Conservation (phyloP, 1,284 basidiomycete genomes). For the Fomitiporia mediterranea region DNA sequence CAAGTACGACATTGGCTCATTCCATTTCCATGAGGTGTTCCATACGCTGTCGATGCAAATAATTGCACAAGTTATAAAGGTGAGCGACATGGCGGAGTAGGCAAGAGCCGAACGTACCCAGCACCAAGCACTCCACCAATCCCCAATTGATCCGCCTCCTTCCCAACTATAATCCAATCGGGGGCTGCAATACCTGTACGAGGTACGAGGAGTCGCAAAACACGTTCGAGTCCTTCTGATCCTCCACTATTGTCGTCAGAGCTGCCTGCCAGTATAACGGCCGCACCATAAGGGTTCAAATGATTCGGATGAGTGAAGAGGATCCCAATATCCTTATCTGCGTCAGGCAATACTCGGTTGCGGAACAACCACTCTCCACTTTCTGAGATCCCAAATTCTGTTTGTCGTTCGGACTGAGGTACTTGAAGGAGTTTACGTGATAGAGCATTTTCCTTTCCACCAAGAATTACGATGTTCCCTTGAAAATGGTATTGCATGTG, state of each 20-base stretch:
- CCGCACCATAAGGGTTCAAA: slow-evolving; percentile 30
- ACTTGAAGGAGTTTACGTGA: slow-evolving; percentile 11
- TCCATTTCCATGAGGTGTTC: slow-evolving; percentile 12
- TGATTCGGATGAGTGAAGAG: slow-evolving; percentile 72
- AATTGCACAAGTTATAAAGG: neutral
- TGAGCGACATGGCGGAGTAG: neutral
- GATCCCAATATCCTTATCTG: slow-evolving; percentile 38
- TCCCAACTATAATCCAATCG: slow-evolving; percentile 67
- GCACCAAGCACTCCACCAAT: slow-evolving; percentile 70
- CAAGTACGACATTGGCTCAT: slow-evolving; percentile 10
- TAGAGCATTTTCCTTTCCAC: slow-evolving; percentile 30
- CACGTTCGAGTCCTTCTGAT: slow-evolving; percentile 53
- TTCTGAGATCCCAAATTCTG: slow-evolving; percentile 10
- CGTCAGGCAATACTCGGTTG: neutral
- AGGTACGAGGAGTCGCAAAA: slow-evolving; percentile 68
- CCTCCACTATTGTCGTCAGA: slow-evolving; percentile 29
- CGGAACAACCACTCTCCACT: slow-evolving; percentile 3
- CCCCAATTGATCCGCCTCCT: slow-evolving; percentile 48
- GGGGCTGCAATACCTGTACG: slow-evolving; percentile 72
- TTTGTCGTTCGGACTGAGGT: neutral
- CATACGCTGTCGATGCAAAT: slow-evolving; percentile 14
- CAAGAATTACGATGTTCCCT: slow-evolving; percentile 49
- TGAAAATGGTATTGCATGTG: slow-evolving; percentile 22
- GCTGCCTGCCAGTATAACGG: slow-evolving; percentile 58
- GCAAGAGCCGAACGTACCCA: slow-evolving; percentile 40